Conservation (phyloP, 2,329 filamentous ascomycete species). For the Aspergillus ruber region DNA sequence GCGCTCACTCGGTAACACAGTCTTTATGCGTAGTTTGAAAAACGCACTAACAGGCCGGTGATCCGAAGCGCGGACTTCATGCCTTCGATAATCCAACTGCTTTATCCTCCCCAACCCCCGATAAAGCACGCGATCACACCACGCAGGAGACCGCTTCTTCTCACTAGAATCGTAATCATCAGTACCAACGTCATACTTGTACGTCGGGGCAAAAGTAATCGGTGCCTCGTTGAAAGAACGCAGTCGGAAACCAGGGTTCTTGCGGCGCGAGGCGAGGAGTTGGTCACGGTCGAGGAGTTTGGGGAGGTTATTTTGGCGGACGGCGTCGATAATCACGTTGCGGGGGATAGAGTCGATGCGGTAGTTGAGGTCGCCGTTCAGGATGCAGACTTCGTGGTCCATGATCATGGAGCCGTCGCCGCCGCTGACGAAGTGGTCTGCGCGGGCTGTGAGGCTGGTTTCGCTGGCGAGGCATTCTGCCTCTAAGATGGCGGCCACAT, state of each 20-base stretch:
- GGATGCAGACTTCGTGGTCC: constrained; percentile 93
- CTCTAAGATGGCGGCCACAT: constrained; percentile 85
- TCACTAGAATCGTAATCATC: constrained; percentile 92
- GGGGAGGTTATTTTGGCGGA: constrained; percentile 70
- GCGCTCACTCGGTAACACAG: constrained; percentile 62
- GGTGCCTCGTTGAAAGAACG: constrained; percentile 84
- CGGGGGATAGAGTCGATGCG: constrained; percentile 96
- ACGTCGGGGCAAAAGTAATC: constrained; percentile 90
- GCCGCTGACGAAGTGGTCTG: constrained; percentile 80
- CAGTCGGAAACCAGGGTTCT: constrained; percentile 83
- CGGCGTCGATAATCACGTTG: constrained; percentile 80
- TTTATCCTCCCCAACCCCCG: constrained; percentile 73
- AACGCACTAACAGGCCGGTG: constrained; percentile 84
- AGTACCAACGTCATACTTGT: constrained; percentile 96
- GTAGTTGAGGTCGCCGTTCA: constrained; percentile 97
- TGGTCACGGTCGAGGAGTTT: constrained; percentile 93
- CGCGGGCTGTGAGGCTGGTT: constrained; percentile 58
- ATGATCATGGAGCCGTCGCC: constrained; percentile 92
- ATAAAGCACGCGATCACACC: constrained; percentile 93
- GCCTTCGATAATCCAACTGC: constrained; percentile 79
- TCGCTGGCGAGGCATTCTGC: constrained; percentile 66
- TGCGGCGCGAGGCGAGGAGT: constrained; percentile 76
- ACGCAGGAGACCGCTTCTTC: constrained; percentile 88
- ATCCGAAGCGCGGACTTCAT: constrained; percentile 86
- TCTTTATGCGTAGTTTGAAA: constrained; percentile 81